Evolutionary conservation across 371 early-diverging fungal genomes (phyloP).

Genomic region (Choanephora cucurbitarum): DNA sequence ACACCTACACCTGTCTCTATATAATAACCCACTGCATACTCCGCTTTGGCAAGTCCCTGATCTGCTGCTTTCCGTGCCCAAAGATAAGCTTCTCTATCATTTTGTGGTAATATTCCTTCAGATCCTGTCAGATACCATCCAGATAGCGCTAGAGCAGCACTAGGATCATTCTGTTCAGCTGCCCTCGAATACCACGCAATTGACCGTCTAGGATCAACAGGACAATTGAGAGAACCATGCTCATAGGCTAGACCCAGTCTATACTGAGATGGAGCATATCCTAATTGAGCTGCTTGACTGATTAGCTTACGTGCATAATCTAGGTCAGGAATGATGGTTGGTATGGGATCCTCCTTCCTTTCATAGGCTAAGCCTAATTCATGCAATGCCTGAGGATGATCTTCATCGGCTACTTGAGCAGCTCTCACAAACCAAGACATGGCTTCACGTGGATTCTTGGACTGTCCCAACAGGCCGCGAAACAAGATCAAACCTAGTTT

Average conservation of each 20-base stretch:
- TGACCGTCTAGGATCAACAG: constrained; percentile 80
- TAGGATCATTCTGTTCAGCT: constrained; percentile 80
- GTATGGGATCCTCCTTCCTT: constrained; percentile 38
- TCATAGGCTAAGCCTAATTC: constrained; percentile 87
- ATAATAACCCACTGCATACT: constrained; percentile 85
- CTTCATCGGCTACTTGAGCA: constrained; percentile 83
- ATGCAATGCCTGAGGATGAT: constrained; percentile 90
- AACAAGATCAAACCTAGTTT: constrained; percentile 87
- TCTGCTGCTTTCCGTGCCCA: constrained; percentile 89
- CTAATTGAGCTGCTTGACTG: constrained; percentile 86
- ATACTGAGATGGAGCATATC: constrained; percentile 91
- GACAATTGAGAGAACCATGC: constrained; percentile 84
- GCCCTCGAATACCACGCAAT: constrained; percentile 97
- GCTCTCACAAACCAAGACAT: constrained; percentile 93
- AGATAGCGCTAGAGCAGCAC: constrained; percentile 80
- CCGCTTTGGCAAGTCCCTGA: constrained; percentile 74
- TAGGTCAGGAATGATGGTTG: constrained; percentile 79
- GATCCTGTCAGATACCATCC: constrained; percentile 90
- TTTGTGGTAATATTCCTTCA: constrained; percentile 67
- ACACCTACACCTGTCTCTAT: constrained; percentile 83
- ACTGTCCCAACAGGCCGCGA: constrained; percentile 74
- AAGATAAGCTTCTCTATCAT: constrained; percentile 80
- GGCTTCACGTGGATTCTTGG: constrained; percentile 80
- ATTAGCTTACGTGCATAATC: constrained; percentile 86
- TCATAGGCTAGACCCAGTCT: constrained; percentile 93